phyloP scores from a whole-genome alignment of 176 grass and related monocot genomes.

The Triticum monococcum region DNA sequence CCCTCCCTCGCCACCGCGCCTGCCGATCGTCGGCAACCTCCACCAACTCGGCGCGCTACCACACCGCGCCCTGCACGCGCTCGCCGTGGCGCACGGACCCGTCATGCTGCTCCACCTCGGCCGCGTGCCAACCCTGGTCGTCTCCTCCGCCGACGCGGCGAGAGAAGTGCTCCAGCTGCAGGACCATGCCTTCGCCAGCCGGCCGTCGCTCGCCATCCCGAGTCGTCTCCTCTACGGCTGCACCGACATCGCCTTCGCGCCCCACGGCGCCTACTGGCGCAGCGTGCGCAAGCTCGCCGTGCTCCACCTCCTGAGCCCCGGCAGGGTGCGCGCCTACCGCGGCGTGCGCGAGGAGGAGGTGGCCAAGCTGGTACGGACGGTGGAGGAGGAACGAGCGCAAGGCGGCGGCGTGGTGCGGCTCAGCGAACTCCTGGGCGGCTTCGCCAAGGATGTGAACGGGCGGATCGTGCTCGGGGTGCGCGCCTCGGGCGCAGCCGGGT shows the following conservation, averaged over 20 bases:
- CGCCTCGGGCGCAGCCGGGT: neutral
- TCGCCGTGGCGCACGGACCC: neutral
- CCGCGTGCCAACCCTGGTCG: neutral
- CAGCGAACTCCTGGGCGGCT: neutral
- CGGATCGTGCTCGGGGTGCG: neutral
- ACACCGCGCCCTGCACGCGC: neutral
- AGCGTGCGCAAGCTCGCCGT: neutral
- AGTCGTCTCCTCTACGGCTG: neutral
- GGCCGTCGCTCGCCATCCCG: neutral
- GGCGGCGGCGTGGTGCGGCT: neutral
- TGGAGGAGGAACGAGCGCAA: neutral
- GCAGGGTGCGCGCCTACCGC: neutral
- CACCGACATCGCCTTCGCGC: constrained; percentile 12
- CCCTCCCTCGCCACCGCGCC: neutral
- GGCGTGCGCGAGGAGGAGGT: neutral
- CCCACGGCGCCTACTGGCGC: constrained; percentile 1
- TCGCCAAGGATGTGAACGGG: neutral
- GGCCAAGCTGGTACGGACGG: neutral
- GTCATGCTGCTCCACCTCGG: neutral
- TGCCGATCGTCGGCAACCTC: constrained; percentile 7
- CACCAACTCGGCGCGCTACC: neutral
- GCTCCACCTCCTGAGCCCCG: neutral
- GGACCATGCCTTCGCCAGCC: constrained; percentile 1
- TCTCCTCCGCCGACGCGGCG: neutral
- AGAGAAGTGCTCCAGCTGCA: neutral